Conservation (phyloP, 2,329 filamentous ascomycete species). For the Aspergillus sp. region DNA sequence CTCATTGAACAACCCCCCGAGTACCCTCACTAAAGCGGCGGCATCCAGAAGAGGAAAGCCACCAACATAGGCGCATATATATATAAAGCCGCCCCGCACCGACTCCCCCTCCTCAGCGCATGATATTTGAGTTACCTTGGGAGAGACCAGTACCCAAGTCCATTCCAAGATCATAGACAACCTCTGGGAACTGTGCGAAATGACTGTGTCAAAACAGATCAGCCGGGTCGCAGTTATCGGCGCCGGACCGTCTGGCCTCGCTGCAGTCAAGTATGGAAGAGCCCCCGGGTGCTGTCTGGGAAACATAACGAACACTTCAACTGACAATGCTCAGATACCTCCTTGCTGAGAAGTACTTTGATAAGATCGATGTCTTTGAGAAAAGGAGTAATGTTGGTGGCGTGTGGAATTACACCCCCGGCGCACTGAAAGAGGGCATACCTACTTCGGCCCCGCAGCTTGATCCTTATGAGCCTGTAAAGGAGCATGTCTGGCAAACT, state of each 20-base stretch:
- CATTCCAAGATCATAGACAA: too few species aligned
- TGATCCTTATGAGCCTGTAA: conserved; percentile 51
- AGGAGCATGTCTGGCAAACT: conserved; percentile 51
- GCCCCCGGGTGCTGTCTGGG: neutral
- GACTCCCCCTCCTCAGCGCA: too few species aligned
- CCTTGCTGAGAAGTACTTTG: conserved; percentile 60
- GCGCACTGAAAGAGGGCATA: conserved; percentile 37
- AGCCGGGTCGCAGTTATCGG: conserved; percentile 65
- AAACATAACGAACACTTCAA: neutral
- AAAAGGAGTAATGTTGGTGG: conserved; percentile 70
- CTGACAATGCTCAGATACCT: conserved; percentile 51
- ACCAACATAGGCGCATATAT: too few species aligned
- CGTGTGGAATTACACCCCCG: conserved; percentile 70
- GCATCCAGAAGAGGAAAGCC: too few species aligned
- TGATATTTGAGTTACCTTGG: too few species aligned
- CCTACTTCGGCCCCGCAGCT: conserved; percentile 56
- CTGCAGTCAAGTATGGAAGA: conserved; percentile 56
- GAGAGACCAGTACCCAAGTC: too few species aligned
- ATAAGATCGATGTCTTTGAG: conserved; percentile 69
- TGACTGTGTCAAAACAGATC: conserved; percentile 18
- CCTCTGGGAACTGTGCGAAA: conserved; percentile 1
- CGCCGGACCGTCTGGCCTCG: conserved; percentile 70
- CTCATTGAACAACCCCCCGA: too few species aligned
- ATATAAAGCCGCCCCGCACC: too few species aligned
- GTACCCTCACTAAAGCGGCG: too few species aligned